Evolutionary conservation across 495 filamentous ascomycete genomes (phyloP), one percentile per base, ranked within the genome.

Genomic region (Aspergillus incahuasiensis): DNA sequence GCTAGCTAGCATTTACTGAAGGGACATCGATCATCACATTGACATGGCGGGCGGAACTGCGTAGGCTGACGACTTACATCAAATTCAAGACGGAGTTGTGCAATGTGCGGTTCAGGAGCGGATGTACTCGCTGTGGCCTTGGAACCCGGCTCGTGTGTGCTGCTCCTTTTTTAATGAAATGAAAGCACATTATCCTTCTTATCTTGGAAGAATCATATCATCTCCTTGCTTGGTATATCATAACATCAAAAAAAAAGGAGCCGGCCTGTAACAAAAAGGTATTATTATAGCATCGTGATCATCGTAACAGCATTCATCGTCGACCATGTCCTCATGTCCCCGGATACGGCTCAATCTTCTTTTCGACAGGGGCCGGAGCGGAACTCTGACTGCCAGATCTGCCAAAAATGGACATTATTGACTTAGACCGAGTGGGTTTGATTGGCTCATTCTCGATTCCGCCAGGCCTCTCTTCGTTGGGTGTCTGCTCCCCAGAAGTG

Each of bases 301-400:
- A 35, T 35, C 32, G 12, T 35, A 12, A 35, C n/a, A n/a, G n/a
- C n/a, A n/a, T n/a, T n/a, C n/a, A 35, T 35, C 32, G 12, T 35
- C 32, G 12, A 12, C 32, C 32, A 2, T 35, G 12, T 9, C 43
- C 16, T 70, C 56, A 77, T 47, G 74, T 78, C 7, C 74, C 74
- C 9, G 73, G 74, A 48, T 78, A 78, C 41, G 73, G 74, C 35
- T 65, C 55, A 40, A 72, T 63, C 41, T 67, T 70, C 9, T 22
- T 46, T 11, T 15, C 24, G 4, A 12, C n/a, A n/a, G 55, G 40
- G 4, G 21, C n/a, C 5, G 55, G 40, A 2, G 56, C 55, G 15
- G 66, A 45, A 47, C 25, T 52, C 20, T 68, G 66, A 32, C 57
- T 53, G 39, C 68, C 69, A 0, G 68, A 62, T 40, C 71, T 62